Conservation (phyloP, 306 rosid genomes). For the Vigna unguiculata region DNA sequence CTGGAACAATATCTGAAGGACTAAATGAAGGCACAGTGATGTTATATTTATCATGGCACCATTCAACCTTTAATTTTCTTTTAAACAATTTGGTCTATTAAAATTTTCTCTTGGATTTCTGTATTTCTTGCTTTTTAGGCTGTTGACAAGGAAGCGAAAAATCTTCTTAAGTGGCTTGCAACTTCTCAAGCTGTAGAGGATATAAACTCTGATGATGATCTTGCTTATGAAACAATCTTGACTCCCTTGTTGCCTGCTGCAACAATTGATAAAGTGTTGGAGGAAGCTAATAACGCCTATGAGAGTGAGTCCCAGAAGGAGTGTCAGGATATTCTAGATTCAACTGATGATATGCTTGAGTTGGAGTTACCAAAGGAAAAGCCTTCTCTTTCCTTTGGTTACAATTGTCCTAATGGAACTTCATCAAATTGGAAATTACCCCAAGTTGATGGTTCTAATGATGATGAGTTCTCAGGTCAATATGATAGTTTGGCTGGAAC, state of each 20-base stretch:
- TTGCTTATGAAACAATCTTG: conserved; percentile 74
- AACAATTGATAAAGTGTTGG: conserved; percentile 75
- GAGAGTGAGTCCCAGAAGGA: conserved; percentile 91
- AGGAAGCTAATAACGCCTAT: conserved; percentile 76
- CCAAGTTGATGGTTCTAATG: conserved; percentile 74
- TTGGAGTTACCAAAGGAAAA: conserved; percentile 58
- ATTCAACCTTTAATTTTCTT: conserved; percentile 35
- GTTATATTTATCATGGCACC: conserved; percentile 32
- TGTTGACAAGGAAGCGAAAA: conserved; percentile 71
- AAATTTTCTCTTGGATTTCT: conserved; percentile 37
- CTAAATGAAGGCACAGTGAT: conserved; percentile 20
- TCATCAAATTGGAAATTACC: conserved; percentile 60
- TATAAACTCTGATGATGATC: conserved; percentile 86
- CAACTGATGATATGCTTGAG: conserved; percentile 66
- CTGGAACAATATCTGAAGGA: conserved; percentile 3
- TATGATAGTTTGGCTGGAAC: conserved; percentile 52
- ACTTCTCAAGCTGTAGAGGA: conserved; percentile 81
- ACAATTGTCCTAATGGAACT: conserved; percentile 39
- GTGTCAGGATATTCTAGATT: conserved; percentile 95
- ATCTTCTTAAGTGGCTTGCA: conserved; percentile 89
- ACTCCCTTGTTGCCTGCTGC: conserved; percentile 81
- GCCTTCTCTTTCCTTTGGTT: conserved; percentile 47
- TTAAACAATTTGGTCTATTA: conserved; percentile 16
- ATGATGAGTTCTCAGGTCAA: conserved; percentile 62
- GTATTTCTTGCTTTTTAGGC: conserved; percentile 54